Evolutionary conservation across 257 asterid genomes (phyloP), one percentile per base, ranked within the genome.

Genomic region (Cinchona pubescens): DNA sequence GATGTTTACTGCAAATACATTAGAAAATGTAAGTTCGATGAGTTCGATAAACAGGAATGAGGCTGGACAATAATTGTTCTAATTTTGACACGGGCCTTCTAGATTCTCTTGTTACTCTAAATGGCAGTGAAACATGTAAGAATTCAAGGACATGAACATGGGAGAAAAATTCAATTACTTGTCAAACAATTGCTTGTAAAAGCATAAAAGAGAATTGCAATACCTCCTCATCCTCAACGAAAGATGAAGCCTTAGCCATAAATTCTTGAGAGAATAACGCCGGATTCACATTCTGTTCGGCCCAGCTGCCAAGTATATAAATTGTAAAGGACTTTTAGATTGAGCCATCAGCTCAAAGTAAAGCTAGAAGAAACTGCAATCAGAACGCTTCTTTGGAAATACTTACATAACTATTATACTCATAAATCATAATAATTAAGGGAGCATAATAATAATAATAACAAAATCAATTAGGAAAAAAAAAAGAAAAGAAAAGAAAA

Each of bases 181-280:
- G 56, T 48, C 35, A 29, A 61, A 53, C 60, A 61, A n/a, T 27
- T 34, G 34, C 25, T 21, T 68, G 30, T n/a, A 8, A 15, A 30
- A 30, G 55, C 60, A 29, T 11, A 59, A 27, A 48, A 40, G 56
- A 40, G 23, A 73, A 69, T 74, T 77, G 42, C 64, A 72, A 76
- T 74, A 93, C 98, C 97, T 93, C 96, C 73, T 85, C 86, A 78
- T 90, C 91, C 74, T 83, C 87, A 49, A 89, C 90, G 3, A 89
- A 77, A 64, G 78, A 79, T 51, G 85, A 79, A 66, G 86, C 93
- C 60, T 80, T 83, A 38, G 88, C 67, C 79, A 91, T 90, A 74
- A 93, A 76, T 83, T 93, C 95, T 29, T 89, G 85, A 21, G 98
- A 91, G 79, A 91, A 93, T 27, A 88, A 80, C 32, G 98, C 97